Conservation (phyloP, 768 basidiomycete genomes). For the Mycena epipterygia region DNA sequence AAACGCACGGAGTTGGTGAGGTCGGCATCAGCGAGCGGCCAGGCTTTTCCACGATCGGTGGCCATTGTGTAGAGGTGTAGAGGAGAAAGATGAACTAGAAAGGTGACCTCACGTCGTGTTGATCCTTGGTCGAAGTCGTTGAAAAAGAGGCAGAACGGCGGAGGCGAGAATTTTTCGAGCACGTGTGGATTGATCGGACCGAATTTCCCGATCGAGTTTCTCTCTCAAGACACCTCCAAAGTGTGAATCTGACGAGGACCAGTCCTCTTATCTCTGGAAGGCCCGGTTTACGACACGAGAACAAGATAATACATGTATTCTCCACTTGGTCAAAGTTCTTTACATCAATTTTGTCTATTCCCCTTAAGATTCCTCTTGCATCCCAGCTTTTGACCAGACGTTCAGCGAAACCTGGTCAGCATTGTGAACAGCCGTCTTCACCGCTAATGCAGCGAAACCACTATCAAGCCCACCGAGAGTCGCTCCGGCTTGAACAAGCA, state of each 20-base stretch:
- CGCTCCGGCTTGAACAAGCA: constrained; percentile 81
- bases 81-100: background rate
- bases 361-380: constrained; percentile 26
- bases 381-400: constrained; percentile 72
- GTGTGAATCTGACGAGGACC: too few species aligned
- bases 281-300: too few species aligned
- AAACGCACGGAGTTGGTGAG: constrained; percentile 88
- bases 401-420: constrained; percentile 60
- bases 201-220: background rate
- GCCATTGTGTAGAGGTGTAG: constrained; percentile 60
- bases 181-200: background rate
- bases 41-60: constrained; percentile 83
- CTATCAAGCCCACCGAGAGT: constrained; percentile 78
- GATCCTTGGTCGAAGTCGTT: constrained; percentile 90
- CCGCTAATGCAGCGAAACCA: constrained; percentile 67
- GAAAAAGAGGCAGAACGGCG: constrained; percentile 5
- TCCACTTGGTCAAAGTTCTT: too few species aligned
- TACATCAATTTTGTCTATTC: background rate
- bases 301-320: too few species aligned
- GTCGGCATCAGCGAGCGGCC: constrained; percentile 87
- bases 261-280: too few species aligned
- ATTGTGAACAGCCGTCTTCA: constrained; percentile 49
- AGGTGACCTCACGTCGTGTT: constrained; percentile 82
- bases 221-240: too few species aligned
- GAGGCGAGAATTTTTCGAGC: background rate